Evolutionary conservation across 306 rosid species (phyloP), one percentile per base, ranked within the genome.

Genomic region (Phaseolus lunatus): DNA sequence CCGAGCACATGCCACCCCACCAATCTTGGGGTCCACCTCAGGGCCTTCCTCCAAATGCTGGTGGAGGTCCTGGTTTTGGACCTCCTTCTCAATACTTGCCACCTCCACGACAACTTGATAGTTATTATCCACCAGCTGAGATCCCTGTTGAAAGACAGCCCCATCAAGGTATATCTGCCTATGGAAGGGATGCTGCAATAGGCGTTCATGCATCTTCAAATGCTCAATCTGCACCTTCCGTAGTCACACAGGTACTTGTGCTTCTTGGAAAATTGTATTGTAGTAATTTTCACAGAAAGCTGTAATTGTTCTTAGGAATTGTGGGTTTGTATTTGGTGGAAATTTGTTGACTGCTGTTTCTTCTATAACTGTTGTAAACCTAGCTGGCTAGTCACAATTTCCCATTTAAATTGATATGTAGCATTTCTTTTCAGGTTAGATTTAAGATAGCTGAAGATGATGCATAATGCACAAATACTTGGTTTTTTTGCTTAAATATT

Each of bases 1-100:
- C 77, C 81, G 98, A 96, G 59, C 96, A 87, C 78, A 79, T 89
- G 75, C 90, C 96, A 23, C 92, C 90, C 66, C 99, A 86, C 54
- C 99, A 96, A 80, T 79, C 93, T 13, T 96, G 99, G 99, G 98
- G 93, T 29, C 91, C 96, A 7, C 97, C 96, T 79, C 97, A 88
- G 84, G 91, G 92, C 80, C 85, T 76, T 70, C 93, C 96, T 7
- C 89, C 89, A 75, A 88, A 88, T 85, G 88, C 80, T 81, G 93
- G 89, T 50, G 98, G 96, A 80, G 97, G 97, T 79, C 96, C 94
- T 80, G 99, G 94, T 61, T 96, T 77, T 80, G 96, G 89, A 75
- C 90, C 88, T 27, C 83, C 86, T 76, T 88, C 88, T 81, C 98
- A 87, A 61, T 91, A 92, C 85, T 80, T 91, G 93, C 97, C 99